These are phyloP conservation scores for Trichoderma erinaceum DNA, from an alignment of 495 filamentous ascomycete genomes.

Conservation along the genomic window DNA sequence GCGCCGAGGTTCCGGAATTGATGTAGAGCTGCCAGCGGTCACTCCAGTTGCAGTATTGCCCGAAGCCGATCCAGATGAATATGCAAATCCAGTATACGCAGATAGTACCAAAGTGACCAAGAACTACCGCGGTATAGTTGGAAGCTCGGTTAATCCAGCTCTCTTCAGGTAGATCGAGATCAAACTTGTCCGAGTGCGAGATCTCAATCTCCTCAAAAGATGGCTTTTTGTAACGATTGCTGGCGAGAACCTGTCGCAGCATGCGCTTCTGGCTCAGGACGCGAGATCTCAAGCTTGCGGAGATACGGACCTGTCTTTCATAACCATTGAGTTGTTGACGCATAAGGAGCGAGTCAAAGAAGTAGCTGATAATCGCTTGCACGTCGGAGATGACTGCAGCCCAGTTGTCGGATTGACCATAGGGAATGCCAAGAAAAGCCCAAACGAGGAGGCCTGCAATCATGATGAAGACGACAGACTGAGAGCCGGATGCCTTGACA, in stretches of 20 bases:
- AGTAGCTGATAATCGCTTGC: constrained; percentile 4
- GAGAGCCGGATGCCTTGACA: constrained; percentile 9
- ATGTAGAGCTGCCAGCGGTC: constrained; percentile 38
- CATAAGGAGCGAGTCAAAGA: constrained; percentile 1
- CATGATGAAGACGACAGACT: not conserved
- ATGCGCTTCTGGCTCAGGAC: not conserved
- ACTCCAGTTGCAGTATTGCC: constrained; percentile 22
- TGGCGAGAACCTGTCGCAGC: not conserved
- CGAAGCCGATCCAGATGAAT: constrained; percentile 33
- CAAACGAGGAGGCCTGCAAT: constrained; percentile 6
- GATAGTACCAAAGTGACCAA: constrained; percentile 14
- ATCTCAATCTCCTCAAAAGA: constrained; percentile 1
- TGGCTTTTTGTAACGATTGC: not conserved
- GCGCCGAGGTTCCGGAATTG: constrained; percentile 33
- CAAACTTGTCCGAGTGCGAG: not conserved
- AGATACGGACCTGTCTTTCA: not conserved
- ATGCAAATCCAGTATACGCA: constrained; percentile 34
- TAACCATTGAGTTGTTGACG: constrained; percentile 1
- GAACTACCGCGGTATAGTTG: not conserved
- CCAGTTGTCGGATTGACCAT: constrained; percentile 6
- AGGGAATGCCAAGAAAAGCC: not conserved
- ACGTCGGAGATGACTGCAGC: constrained; percentile 3
- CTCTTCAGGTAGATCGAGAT: not conserved
- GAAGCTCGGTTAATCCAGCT: constrained; percentile 1
- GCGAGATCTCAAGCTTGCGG: not conserved